Percentiles rank a stretch among this genome's conserved stretches.
Evolutionary conservation across 768 basidiomycete species (phyloP).

Genomic region (Tulasnella sp.): DNA sequence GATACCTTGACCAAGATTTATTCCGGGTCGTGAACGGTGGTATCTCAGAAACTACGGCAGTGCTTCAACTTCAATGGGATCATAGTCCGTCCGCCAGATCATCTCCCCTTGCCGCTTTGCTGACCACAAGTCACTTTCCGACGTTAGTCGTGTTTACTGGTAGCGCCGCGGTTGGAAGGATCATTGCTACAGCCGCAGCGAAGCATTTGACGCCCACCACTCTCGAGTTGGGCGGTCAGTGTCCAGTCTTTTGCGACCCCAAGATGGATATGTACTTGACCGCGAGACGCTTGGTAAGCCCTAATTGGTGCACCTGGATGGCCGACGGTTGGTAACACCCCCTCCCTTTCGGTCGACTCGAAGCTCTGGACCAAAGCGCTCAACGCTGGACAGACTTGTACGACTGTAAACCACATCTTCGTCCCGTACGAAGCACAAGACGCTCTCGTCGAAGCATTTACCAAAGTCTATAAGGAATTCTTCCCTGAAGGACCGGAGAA

Average conservation of each 20-base stretch:
- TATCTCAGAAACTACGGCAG: slow-evolving; percentile 56
- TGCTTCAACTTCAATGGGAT: slow-evolving; percentile 67
- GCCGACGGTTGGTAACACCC: neutral
- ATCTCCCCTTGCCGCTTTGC: slow-evolving; percentile 38
- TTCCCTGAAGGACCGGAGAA: slow-evolving; percentile 49
- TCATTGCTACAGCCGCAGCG: slow-evolving; percentile 70
- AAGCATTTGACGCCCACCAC: slow-evolving; percentile 64
- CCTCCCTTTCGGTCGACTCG: neutral
- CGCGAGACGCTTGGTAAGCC: slow-evolving; percentile 53
- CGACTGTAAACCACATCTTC: slow-evolving; percentile 55
- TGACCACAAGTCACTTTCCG: neutral
- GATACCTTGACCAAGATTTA: slow-evolving; percentile 67
- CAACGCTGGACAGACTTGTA: slow-evolving; percentile 75
- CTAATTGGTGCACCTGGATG: too few species aligned
- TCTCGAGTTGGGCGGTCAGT: slow-evolving; percentile 47
- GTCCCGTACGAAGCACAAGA: slow-evolving; percentile 43
- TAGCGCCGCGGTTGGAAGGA: slow-evolving; percentile 54
- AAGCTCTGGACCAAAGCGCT: slow-evolving; percentile 66
- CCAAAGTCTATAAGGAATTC: slow-evolving; percentile 49
- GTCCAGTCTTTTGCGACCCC: slow-evolving; percentile 69
- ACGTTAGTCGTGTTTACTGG: slow-evolving; percentile 40
- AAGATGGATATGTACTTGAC: slow-evolving; percentile 59
- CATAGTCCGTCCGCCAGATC: slow-evolving; percentile 41
- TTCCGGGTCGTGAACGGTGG: slow-evolving; percentile 67
- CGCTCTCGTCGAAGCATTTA: slow-evolving; percentile 41